A percentile compares a stretch with the other conserved stretches of the same genome.
Evolutionary conservation across 2,329 filamentous ascomycete species (phyloP).

Genomic region (Aspergillus sp.): DNA sequence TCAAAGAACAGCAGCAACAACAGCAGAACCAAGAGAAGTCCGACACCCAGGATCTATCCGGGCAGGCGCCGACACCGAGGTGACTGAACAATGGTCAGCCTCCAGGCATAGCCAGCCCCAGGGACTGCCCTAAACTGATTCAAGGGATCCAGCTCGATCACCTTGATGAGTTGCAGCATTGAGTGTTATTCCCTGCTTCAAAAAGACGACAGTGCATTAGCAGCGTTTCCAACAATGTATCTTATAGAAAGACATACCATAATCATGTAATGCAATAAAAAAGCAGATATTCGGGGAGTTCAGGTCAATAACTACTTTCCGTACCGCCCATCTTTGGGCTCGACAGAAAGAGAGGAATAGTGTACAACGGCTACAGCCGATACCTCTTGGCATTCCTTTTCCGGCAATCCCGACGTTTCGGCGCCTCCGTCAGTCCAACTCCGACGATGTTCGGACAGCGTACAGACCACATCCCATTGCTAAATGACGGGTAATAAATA

Average conservation of each 20-base stretch:
- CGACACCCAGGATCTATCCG: neutral
- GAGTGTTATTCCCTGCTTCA: neutral
- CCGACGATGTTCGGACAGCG: neutral
- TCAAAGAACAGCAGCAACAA: conserved; percentile 23
- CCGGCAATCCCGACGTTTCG: neutral
- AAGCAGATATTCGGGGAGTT: no score
- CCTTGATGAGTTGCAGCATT: neutral
- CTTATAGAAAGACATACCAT: no score
- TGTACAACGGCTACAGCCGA: neutral
- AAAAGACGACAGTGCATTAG: no score
- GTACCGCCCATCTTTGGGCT: no score
- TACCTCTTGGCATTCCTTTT: neutral
- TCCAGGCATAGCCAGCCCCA: neutral
- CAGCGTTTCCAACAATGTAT: no score
- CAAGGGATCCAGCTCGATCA: neutral
- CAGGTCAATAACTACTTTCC: no score
- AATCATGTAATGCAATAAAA: no score
- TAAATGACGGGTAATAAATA: neutral
- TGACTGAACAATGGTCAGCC: neutral
- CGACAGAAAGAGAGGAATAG: neutral
- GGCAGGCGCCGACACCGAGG: neutral
- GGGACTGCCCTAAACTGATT: neutral
- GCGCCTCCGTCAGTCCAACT: neutral
- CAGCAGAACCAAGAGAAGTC: conserved; percentile 14
- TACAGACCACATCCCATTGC: neutral